Evolutionary conservation across 83 land plant species (phyloP), one percentile per base, ranked within the genome.

Genomic region (Picea abies): DNA sequence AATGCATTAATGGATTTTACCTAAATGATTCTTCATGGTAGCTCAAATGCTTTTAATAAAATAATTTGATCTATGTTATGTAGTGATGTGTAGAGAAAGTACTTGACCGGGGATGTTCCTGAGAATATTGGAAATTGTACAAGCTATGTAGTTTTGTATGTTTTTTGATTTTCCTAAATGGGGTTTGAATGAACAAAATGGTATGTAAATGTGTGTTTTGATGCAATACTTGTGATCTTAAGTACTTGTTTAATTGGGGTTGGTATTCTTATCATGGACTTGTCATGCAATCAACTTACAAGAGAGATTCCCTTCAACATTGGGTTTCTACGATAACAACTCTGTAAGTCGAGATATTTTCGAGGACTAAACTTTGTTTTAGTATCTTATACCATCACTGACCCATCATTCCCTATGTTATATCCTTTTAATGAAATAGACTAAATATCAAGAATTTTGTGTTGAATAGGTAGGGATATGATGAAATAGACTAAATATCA

Each of bases 261-360:
- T 22, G 68, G 29, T 39, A 2, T 81, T 29, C 58, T 61, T 77
- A 5, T 73, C 85, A 95, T 96, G 82, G 99, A 95, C 70, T 86
- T 95, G 83, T 91, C 97, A 1, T 95, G 91, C 81, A 97, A 97
- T 82, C 89, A 87, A 22, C 83, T 97, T 15, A 87, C 85, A 15
- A 96, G 98, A 63, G 96, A 92, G 86, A 94, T 97, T 75, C 99
- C 98, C 16, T 95, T 94, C 85, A 95, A 97, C 84, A 94, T 97
- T 73, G 99, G 97, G n/a, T 97, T 94, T 75, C 87, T 97, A 66
- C 98, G 96, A 90, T 41, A 5, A 0, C 44, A 4, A 97, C 99
- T 29, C 84, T 97, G 97, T 97, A 95, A 84, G 99, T 91, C 10
- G 9, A 72, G 19, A 20, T 16, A 17, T 20, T 4, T 37, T 10